Evolutionary conservation across 2,329 filamentous ascomycete species (phyloP), one percentile per base, ranked within the genome.

Genomic region (Hyphodiscus sp.): DNA sequence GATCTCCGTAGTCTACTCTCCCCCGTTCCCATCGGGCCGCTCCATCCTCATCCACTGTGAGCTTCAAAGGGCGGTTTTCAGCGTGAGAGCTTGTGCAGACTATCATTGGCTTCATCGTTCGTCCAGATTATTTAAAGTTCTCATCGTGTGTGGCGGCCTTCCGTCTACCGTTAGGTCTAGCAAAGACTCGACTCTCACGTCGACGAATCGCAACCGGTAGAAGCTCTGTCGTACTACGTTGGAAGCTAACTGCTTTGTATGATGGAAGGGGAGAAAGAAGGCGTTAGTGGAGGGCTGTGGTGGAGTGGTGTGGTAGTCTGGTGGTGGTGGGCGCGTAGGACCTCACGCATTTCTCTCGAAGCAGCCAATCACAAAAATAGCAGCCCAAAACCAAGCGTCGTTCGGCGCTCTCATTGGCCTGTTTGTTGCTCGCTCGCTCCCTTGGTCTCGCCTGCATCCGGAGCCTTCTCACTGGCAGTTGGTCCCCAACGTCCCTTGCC

Each of bases 251-350:
- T n/a, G 43, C 44, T 52, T 44, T 49, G 56, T 55, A 52, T 53
- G 23, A 8, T 8, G 8, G 23, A 26, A 20, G 43, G n/a, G 41
- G 11, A 38, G 33, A 13, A 45, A 41, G 47, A 19, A 43, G 38
- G 48, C n/a, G n/a, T n/a, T n/a, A n/a, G n/a, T n/a, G n/a, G n/a
- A n/a, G n/a, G n/a, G n/a, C n/a, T n/a, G n/a, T n/a, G n/a, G n/a
- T n/a, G n/a, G n/a, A n/a, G n/a, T n/a, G n/a, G n/a, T n/a, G n/a
- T n/a, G n/a, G n/a, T n/a, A n/a, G n/a, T n/a, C n/a, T n/a, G n/a
- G n/a, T n/a, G n/a, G n/a, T n/a, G 55, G 55, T 43, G 46, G 58
- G 62, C 60, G 62, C 62, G 58, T 63, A 64, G 57, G 51, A 50
- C 51, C 55, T 55, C 54, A 52, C 50, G 23, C 13, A 47, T 33